Base-by-base conservation (phyloP, 495 filamentous ascomycete genomes). In the Daldinia concentrica region DNA sequence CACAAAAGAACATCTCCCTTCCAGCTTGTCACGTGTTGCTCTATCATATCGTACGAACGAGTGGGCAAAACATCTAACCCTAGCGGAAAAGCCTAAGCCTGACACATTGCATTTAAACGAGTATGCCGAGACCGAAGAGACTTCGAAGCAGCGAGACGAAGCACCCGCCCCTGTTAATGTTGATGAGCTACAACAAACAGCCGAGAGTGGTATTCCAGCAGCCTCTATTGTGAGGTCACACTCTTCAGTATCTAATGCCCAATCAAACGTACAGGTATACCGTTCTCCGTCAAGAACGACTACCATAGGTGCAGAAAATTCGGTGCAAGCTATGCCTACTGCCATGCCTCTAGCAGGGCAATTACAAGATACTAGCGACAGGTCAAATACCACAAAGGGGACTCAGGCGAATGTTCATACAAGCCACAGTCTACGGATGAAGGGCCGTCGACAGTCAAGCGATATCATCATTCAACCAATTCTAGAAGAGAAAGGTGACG, bases 21-120 rank as follows among this genome's bases (percentile, higher is more conserved):
- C 79, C 3, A 82, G 82, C 19, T 56, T 89, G n/a, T 94, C 94
- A 1, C 90, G 84, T 59, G 84, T 97, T 11, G 89, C 93, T 0
- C 83, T 91, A 74, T 91, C 90, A 0, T 98, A 95, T 73, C 88
- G 95, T 52, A 98, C 94, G 5, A 97, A 97, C 71, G 94, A 98
- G 81, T 98, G 95, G 95, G 93, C 94, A 0, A 97, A 97, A 74
- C 93, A 97, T 79, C 81, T 97, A 19, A 87, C 89, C 30, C 80
- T 85, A 45, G 95, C 95, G 4, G 95, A 97, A 17, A 81, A 79
- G 4, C 94, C 93, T 26, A 89, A 92, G n/a, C 72, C 88, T 5
- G 92, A 95, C 14, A 83, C 85, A 1, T 77, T 92, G 9, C 79
- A 84, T 30, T 51, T 82, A 6, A 76, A 82, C 32, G 80, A 86